Base-by-base conservation (phyloP, 495 filamentous ascomycete genomes). In the Evernia prunastri region DNA sequence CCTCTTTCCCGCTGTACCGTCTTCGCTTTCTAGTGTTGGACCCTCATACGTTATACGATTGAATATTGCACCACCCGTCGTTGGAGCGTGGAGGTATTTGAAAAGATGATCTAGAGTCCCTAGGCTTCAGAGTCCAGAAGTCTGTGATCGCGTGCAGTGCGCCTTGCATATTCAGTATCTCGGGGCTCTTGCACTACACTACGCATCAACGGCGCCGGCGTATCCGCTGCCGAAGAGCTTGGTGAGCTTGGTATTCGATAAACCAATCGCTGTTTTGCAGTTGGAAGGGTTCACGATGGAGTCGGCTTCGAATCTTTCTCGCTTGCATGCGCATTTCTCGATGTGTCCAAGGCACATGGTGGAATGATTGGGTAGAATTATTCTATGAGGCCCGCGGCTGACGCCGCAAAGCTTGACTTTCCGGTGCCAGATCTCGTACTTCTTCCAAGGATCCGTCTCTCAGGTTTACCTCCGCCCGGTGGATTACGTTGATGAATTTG, bases 331-430 rank as follows among this genome's bases (percentile, higher is more conserved):
- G 51, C 25, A 53, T 0, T 53, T 18, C 27, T 31, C 49, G 23
- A 15, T n/a, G 3, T 8, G 11, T 31, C 49, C 3, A 17, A 53
- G 27, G 27, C 49, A 53, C 25, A 54, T 54, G 51, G 18, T 33
- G 29, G 17, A 54, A 9, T 54, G 51, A 54, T 54, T 54, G 51
- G 51, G 18, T 11, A 4, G 18, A 29, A 54, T 20, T 0, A 20
- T 54, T 5, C 6, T 3, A 17, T 20, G 15, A 8, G 15, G 15
- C 18, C 20, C 18, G 40, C 40, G 40, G 40, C 3, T 43, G 15
- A 31, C 27, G 49, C 49, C 49, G 49, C 49, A 18, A 53, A 53
- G 49, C 49, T 53, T 33, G 49, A 31, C 4, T 53, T 25, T 51
- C 23, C 47, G n/a, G 4, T 31, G 47, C 47, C 18, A 53, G 49